Evolutionary conservation across 1,284 basidiomycete species (phyloP).

Genomic region (Ustilago esculenta): DNA sequence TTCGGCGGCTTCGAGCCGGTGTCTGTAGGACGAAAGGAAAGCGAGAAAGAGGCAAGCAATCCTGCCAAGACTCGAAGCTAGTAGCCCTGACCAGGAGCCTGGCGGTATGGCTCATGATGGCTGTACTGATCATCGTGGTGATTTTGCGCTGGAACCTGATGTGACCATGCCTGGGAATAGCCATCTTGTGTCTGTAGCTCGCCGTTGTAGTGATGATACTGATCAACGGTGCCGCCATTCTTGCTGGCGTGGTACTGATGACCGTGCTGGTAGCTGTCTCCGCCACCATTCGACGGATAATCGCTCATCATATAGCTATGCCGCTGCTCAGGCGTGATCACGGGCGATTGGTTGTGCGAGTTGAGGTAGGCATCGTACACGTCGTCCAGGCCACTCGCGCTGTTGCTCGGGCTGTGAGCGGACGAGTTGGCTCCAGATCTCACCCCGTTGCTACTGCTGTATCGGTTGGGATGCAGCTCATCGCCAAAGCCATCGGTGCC

Average conservation of each 20-base stretch:
- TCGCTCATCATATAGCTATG: constrained; percentile 50
- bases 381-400: constrained; percentile 32
- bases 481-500: constrained; percentile 42
- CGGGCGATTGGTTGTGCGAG: constrained; percentile 25
- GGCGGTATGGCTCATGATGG: constrained; percentile 12
- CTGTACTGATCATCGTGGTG: constrained; percentile 4
- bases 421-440: constrained; percentile 24
- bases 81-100: constrained; percentile 10
- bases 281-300: constrained; percentile 7
- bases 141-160: background rate
- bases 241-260: constrained; percentile 3
- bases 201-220: constrained; percentile 2
- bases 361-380: constrained; percentile 48
- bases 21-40: background rate
- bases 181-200: constrained; percentile 5
- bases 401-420: constrained; percentile 16
- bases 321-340: constrained; percentile 26
- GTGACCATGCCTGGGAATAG: constrained; percentile 16
- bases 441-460: constrained; percentile 24
- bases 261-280: constrained; percentile 3
- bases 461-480: constrained; percentile 28
- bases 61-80: background rate
- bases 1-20: background rate
- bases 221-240: constrained; percentile 3
- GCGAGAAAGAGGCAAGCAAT: no score